Evolutionary conservation across 805 yeast species (phyloP), one percentile per base, ranked within the genome.

Genomic region (Debaryomyces prosopidis): DNA sequence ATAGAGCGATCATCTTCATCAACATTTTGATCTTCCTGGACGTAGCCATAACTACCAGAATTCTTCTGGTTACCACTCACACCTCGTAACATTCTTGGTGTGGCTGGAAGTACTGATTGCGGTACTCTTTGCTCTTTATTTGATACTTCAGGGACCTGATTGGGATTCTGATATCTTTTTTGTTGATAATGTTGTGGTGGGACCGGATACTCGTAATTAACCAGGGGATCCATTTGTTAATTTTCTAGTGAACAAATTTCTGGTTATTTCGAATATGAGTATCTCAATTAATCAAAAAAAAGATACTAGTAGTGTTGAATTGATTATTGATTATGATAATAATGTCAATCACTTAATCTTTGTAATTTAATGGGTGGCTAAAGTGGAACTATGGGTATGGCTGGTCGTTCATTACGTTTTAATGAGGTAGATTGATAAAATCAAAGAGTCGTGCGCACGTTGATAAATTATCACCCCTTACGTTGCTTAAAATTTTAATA

Each of bases 1-100:
- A 30, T 30, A n/a, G 14, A 12, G 11, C 14, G 33, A 14, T 30
- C 33, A 12, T 36, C 9, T 7, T 36, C 27, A 12, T 16, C 27
- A 18, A 41, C 15, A 17, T 23, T 20, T 26, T 27, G 43, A 15
- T 39, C 26, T 38, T 15, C 32, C 5, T 30, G 40, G 14, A 3
- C 33, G 36, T 35, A 38, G 45, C 38, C 30, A 40, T 43, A 41
- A 50, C n/a, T 42, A 32, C 50, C 51, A 33, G 58, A 45, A 26
- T 45, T 51, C 42, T 49, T 52, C 31, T 57, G 54, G 46, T 63
- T 63, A 1, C 77, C 77, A 48, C 81, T 75, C 3, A 78, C 77
- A 54, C 79, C 80, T 53, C 86, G 71, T 39, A 83, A 64, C 88
- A 84, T 84, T 53, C 88, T 66, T 7, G 88, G 87, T 1, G 89